Evolutionary conservation across 768 basidiomycete genomes (phyloP), one percentile per base, ranked within the genome.

Genomic region (Amanita pallidorosea): DNA sequence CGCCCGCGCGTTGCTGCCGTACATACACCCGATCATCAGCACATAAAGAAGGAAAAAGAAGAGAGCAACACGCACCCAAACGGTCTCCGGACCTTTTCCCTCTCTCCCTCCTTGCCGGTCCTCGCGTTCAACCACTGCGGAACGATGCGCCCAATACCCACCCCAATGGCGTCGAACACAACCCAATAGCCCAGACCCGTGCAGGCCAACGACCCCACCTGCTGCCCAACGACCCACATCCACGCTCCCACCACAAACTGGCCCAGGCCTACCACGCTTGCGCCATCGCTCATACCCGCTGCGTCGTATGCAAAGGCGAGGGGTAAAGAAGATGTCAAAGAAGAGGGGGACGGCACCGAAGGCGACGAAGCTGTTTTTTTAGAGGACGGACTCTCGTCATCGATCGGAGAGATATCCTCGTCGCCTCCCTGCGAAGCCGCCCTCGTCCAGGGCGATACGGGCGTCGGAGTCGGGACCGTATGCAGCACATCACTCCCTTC

Each of bases 121-220:
- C 40, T 45, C 15, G 55, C 51, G 17, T 62, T 65, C 43, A 79
- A 61, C 64, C 74, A 77, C 6, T 64, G 63, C 18, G 75, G 70
- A 22, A 79, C 52, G 3, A 79, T 64, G 8, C 67, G 66, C 37
- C 66, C 71, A 20, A 85, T 63, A 17, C 63, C 80, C 4, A 95
- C 76, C 0, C 94, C 94, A 55, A 93, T 71, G 3, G 92, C 79
- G 62, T 98, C 95, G 61, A 97, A 99, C 1, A 97, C 92, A 20
- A 95, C 81, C 82, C 95, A 87, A 62, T 99, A 99, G 0, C 95
- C 96, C 15, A 99, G 65, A 0, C 92, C 96, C 1, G 95, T 95
- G 50, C 85, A 82, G 7, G 85, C 75, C 25, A 98, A 68, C 44
- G 90, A 92, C 15, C 93, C 93, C 18, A 81, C 78, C 54, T 84